These are phyloP conservation scores for Pichia cactophila DNA, from an alignment of 1,139 yeast genomes.

Conservation along the genomic window DNA sequence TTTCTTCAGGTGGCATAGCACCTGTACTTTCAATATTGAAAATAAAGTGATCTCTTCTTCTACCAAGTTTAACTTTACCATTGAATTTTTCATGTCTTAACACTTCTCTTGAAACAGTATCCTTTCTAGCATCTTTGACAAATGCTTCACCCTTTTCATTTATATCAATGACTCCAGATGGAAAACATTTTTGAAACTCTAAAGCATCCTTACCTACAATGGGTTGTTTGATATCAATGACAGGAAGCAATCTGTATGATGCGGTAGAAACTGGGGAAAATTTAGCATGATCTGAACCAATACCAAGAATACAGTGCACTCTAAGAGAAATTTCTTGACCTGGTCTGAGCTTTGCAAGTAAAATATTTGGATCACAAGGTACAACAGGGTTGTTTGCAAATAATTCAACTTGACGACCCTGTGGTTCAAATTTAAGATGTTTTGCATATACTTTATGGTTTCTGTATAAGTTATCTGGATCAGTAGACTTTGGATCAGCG, in stretches of 20 bases:
- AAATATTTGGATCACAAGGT: conserved; percentile 78
- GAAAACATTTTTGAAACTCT: conserved; percentile 83
- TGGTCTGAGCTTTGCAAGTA: conserved; percentile 88
- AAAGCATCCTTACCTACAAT: conserved; percentile 71
- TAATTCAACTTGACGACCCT: conserved; percentile 71
- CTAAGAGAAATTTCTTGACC: conserved; percentile 91
- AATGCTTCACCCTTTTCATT: conserved; percentile 62
- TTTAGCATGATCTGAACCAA: conserved; percentile 94
- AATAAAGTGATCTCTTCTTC: conserved; percentile 86
- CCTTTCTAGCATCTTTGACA: conserved; percentile 84
- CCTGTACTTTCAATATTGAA: conserved; percentile 94
- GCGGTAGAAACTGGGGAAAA: conserved; percentile 97
- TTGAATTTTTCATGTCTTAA: conserved; percentile 86
- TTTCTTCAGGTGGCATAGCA: conserved; percentile 94
- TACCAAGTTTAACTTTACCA: conserved; percentile 83
- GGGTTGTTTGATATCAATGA: conserved; percentile 67
- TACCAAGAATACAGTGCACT: conserved; percentile 86
- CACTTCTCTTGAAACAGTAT: conserved; percentile 94
- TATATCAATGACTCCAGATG: conserved; percentile 84
- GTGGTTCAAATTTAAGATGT: conserved; percentile 85
- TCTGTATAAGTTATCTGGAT: conserved; percentile 75
- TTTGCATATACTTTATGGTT: conserved; percentile 83
- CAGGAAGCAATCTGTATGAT: conserved; percentile 92
- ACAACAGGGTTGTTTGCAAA: conserved; percentile 65
- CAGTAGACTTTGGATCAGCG: conserved; percentile 71